These are phyloP conservation scores for Naganishia sp. DNA, from an alignment of 1,284 basidiomycete species.

Conservation along the genomic window DNA sequence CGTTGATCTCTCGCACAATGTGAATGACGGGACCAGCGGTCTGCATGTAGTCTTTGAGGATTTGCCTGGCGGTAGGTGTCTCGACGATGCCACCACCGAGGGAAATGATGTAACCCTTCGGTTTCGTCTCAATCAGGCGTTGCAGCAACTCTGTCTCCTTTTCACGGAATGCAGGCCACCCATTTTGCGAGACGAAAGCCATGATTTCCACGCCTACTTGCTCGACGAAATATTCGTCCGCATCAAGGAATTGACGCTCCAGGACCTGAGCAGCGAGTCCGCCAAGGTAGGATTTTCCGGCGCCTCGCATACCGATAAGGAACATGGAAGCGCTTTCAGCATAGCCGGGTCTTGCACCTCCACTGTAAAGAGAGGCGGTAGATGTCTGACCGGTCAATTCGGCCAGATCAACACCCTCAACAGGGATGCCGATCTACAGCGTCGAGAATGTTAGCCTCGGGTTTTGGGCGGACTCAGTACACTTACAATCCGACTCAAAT, in stretches of 20 bases:
- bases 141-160: constrained; percentile 64
- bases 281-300: constrained; percentile 91
- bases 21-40: constrained; percentile 69
- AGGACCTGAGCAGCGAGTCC: constrained; percentile 73
- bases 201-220: constrained; percentile 67
- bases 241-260: constrained; percentile 80
- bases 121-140: constrained; percentile 63
- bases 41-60: constrained; percentile 69
- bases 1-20: constrained; percentile 68
- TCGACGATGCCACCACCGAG: constrained; percentile 97
- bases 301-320: constrained; percentile 94
- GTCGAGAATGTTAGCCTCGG: constrained; percentile 11
- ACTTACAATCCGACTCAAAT: constrained; percentile 83
- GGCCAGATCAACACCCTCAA: constrained; percentile 77
- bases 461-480: neutral
- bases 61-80: constrained; percentile 68
- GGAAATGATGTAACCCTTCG: constrained; percentile 72
- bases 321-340: constrained; percentile 66
- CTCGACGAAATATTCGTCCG: constrained; percentile 76
- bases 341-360: constrained; percentile 23
- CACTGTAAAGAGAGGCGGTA: constrained; percentile 47
- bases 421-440: constrained; percentile 78
- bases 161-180: constrained; percentile 75
- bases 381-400: constrained; percentile 50
- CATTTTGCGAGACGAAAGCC: constrained; percentile 73